Conservation (phyloP, 176 grass and related monocot genomes). For the Carex littledalei region DNA sequence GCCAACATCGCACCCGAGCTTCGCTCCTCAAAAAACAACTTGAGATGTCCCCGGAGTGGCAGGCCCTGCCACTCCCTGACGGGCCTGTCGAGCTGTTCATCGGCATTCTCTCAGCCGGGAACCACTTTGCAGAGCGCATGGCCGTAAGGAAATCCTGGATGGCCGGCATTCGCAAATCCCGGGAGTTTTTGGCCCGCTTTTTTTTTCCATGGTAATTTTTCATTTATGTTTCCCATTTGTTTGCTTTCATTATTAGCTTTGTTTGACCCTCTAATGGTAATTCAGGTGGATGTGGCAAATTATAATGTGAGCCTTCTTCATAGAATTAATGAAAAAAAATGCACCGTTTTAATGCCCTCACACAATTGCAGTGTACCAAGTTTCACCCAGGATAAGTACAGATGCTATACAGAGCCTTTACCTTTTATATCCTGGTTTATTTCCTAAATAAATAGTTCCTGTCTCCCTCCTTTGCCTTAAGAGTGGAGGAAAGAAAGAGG, state of each 20-base stretch:
- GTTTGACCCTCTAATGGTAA: background rate
- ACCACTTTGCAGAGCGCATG: slow-evolving; percentile 98
- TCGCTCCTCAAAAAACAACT: slow-evolving; percentile 69
- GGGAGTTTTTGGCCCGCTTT: slow-evolving; percentile 63
- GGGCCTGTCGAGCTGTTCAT: slow-evolving; percentile 76
- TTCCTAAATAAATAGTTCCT: background rate
- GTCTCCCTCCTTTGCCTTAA: no score
- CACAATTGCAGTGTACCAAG: background rate
- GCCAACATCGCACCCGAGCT: slow-evolving; percentile 71
- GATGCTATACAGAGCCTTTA: background rate
- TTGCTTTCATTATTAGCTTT: background rate
- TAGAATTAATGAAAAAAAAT: background rate
- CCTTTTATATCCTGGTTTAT: background rate
- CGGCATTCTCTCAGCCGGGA: slow-evolving; percentile 90
- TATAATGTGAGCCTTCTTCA: background rate
- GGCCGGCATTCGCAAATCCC: slow-evolving; percentile 49
- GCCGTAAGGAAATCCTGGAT: slow-evolving; percentile 95
- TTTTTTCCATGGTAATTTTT: slow-evolving; percentile 87
- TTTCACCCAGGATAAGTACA: background rate
- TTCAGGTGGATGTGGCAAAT: background rate
- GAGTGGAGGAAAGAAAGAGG: no score
- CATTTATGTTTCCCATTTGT: background rate
- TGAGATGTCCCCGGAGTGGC: slow-evolving; percentile 73
- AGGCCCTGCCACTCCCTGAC: slow-evolving; percentile 56
- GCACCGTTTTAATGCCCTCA: background rate